phyloP scores from a whole-genome alignment of 2,329 filamentous ascomycete genomes.

The Chaetomium sp. region DNA sequence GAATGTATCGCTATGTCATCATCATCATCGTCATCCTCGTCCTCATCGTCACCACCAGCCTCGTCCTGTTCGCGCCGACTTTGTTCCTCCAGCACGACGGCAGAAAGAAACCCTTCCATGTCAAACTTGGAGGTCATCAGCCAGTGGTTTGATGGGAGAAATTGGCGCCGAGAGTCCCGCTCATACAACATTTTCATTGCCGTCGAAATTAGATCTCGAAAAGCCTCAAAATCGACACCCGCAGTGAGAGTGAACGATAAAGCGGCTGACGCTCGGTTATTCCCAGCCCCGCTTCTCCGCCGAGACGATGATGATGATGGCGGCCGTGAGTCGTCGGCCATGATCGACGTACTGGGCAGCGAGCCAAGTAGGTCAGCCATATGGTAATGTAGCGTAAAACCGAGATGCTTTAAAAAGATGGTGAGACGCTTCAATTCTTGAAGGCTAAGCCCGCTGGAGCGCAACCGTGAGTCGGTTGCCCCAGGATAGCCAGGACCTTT shows the following conservation, averaged over 20 bases:
- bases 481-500: slow-evolving; percentile 34
- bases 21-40: slow-evolving; percentile 22
- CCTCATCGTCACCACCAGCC: slow-evolving; percentile 47
- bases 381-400: slow-evolving; percentile 84
- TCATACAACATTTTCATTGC: slow-evolving; percentile 86
- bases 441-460: slow-evolving; percentile 62
- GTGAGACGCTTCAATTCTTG: slow-evolving; percentile 68
- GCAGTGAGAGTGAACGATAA: slow-evolving; percentile 42
- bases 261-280: slow-evolving; percentile 15
- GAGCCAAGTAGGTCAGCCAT: slow-evolving; percentile 51
- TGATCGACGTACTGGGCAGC: not conserved
- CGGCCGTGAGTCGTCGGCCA: not conserved
- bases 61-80: slow-evolving; percentile 62
- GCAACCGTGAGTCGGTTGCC: slow-evolving; percentile 42
- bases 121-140: slow-evolving; percentile 84
- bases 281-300: not conserved
- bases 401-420: slow-evolving; percentile 81
- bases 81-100: slow-evolving; percentile 84
- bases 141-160: slow-evolving; percentile 82
- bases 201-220: slow-evolving; percentile 72
- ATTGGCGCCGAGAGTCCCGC: slow-evolving; percentile 79
- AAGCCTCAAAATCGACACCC: slow-evolving; percentile 69
- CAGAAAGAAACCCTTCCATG: slow-evolving; percentile 79
- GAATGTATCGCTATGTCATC: slow-evolving; percentile 37
- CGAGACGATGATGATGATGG: not conserved